phyloP scores from a whole-genome alignment of 768 basidiomycete genomes.

The Lentinula aciculospora region DNA sequence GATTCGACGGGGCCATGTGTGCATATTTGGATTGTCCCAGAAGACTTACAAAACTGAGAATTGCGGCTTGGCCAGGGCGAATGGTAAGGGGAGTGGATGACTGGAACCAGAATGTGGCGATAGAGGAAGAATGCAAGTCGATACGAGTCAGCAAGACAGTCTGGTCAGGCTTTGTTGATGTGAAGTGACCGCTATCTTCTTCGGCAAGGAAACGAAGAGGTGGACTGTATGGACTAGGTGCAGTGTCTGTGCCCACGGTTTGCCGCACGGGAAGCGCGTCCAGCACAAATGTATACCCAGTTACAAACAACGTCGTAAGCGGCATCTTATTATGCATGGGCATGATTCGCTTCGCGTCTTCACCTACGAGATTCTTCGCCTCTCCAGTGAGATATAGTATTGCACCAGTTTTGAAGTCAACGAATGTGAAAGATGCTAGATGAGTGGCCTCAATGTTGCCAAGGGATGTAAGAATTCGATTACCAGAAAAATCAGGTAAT shows the following conservation, averaged over 20 bases:
- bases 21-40: slow-evolving; percentile 40
- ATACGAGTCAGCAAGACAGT: slow-evolving; percentile 33
- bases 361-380: slow-evolving; percentile 44
- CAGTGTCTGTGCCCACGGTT: slow-evolving; percentile 20
- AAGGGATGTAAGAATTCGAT: slow-evolving; percentile 57
- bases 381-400: slow-evolving; percentile 59
- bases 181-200: slow-evolving; percentile 27
- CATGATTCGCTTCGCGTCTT: slow-evolving; percentile 47
- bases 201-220: slow-evolving; percentile 47
- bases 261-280: slow-evolving; percentile 53
- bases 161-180: slow-evolving; percentile 1
- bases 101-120: slow-evolving; percentile 52
- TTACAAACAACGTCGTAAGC: slow-evolving; percentile 42
- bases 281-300: slow-evolving; percentile 47
- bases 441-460: slow-evolving; percentile 57
- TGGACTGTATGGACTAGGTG: slow-evolving; percentile 52
- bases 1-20: slow-evolving; percentile 45
- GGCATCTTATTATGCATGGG: slow-evolving; percentile 37
- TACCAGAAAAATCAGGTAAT: slow-evolving; percentile 60
- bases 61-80: slow-evolving; percentile 45
- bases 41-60: slow-evolving; percentile 48
- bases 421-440: slow-evolving; percentile 51
- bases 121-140: slow-evolving; percentile 36
- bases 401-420: slow-evolving; percentile 46
- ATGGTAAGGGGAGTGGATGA: slow-evolving; percentile 26